Conservation (phyloP, 352 stramenopile genomes). For the Globisporangium barbulae region DNA sequence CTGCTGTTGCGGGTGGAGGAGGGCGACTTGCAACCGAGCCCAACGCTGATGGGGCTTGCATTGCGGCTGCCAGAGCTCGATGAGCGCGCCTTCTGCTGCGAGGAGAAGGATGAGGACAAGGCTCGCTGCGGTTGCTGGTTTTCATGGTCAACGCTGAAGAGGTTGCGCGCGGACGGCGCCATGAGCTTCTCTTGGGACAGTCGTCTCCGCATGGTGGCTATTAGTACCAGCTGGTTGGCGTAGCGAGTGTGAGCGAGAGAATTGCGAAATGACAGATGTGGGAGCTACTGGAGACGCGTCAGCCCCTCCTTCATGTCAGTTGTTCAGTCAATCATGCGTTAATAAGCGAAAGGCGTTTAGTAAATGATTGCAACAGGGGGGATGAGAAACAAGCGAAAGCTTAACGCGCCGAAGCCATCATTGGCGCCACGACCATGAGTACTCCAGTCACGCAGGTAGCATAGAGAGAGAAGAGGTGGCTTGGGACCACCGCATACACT, state of each 20-base stretch:
- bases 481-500: conserved; percentile 2
- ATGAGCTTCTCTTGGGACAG: neutral
- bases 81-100: neutral
- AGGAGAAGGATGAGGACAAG: neutral
- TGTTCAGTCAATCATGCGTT: neutral
- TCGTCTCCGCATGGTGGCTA: neutral
- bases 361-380: neutral
- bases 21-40: conserved; percentile 4
- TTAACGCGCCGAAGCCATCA: neutral
- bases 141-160: conserved; percentile 12
- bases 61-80: conserved; percentile 17
- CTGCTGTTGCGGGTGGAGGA: conserved; percentile 13
- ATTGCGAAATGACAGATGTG: conserved; percentile 3
- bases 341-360: neutral
- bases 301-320: neutral
- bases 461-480: neutral
- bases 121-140: neutral
- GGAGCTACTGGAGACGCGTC: neutral
- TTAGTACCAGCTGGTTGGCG: neutral
- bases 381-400: conserved; percentile 1
- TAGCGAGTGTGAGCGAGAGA: neutral
- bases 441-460: neutral
- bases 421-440: neutral
- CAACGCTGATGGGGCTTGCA: neutral
- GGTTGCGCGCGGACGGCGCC: conserved; percentile 1